phyloP scores from a whole-genome alignment of 1,284 basidiomycete species.

The Sphagnurus paluster region DNA sequence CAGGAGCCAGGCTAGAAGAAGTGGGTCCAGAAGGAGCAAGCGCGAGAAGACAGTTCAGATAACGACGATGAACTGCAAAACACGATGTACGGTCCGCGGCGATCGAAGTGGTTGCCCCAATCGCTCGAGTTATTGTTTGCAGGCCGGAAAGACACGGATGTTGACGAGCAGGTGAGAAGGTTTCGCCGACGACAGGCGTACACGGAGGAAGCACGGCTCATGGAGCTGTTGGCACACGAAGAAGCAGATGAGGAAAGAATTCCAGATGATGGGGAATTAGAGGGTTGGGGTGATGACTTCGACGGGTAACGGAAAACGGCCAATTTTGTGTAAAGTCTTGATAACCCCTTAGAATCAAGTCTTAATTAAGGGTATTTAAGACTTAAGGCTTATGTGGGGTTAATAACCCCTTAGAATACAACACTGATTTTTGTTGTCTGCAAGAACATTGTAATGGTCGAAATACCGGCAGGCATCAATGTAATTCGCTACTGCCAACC shows the following conservation, averaged over 20 bases:
- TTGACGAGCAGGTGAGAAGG: not conserved
- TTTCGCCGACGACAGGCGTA: too few species aligned
- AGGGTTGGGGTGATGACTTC: conserved; percentile 18
- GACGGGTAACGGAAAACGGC: conserved; percentile 6
- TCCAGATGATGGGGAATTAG: conserved; percentile 17
- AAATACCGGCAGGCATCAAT: too few species aligned
- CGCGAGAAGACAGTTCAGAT: not conserved
- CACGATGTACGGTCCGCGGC: not conserved
- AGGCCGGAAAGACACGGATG: not conserved
- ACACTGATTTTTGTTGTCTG: too few species aligned
- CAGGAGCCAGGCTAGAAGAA: too few species aligned
- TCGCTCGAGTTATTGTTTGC: not conserved
- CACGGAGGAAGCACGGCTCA: conserved; percentile 17
- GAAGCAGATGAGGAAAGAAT: conserved; percentile 16
- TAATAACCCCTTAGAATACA: conserved; percentile 2
- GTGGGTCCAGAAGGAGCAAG: not conserved
- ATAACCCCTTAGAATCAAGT: conserved; percentile 16
- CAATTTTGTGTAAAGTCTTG: conserved; percentile 10
- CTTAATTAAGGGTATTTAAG: conserved; percentile 17
- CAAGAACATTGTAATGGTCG: too few species aligned
- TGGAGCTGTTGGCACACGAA: conserved; percentile 22
- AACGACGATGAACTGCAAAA: not conserved
- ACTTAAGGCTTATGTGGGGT: conserved; percentile 2
- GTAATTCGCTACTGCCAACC: too few species aligned
- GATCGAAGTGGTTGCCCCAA: not conserved